Conservation (phyloP, 345 rosid species). For the Moringa oleifera region DNA sequence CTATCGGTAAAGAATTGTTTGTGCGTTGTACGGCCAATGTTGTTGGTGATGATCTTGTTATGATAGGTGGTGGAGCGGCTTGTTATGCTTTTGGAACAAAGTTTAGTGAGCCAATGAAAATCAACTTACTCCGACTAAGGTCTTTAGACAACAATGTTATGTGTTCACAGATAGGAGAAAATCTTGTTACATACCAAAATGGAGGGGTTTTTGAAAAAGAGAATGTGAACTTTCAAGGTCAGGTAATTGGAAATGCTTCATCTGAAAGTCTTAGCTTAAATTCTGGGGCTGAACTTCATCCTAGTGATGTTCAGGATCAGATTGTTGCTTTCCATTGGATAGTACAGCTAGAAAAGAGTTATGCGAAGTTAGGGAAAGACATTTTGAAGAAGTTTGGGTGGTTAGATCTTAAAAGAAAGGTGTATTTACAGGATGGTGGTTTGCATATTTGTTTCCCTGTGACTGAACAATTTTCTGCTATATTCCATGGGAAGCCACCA, state of each 20-base stretch:
- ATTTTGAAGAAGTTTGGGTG: constrained; percentile 76
- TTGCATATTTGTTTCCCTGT: constrained; percentile 71
- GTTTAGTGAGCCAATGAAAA: constrained; percentile 74
- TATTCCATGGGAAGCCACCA: constrained; percentile 34
- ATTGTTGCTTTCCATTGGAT: constrained; percentile 30
- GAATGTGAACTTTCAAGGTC: constrained; percentile 19
- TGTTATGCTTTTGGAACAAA: constrained; percentile 97
- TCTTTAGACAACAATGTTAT: constrained; percentile 18
- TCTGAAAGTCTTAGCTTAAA: constrained; percentile 20
- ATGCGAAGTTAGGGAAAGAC: constrained; percentile 80
- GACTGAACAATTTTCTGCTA: constrained; percentile 47
- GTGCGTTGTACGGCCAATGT: constrained; percentile 71
- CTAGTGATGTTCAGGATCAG: constrained; percentile 12
- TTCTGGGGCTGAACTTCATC: constrained; percentile 16
- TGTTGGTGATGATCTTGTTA: constrained; percentile 62
- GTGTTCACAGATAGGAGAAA: constrained; percentile 18
- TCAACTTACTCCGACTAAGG: constrained; percentile 45
- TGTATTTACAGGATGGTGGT: constrained; percentile 41
- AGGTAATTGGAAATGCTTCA: constrained; percentile 19
- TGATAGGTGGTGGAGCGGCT: constrained; percentile 93
- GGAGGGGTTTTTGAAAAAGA: constrained; percentile 22
- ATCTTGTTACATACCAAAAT: constrained; percentile 12
- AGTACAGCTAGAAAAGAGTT: constrained; percentile 52
- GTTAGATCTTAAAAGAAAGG: constrained; percentile 82
- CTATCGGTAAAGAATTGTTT: constrained; percentile 55